These are phyloP conservation scores for Striga hermonthica DNA, from an alignment of 305 asterid species.

Conservation along the genomic window DNA sequence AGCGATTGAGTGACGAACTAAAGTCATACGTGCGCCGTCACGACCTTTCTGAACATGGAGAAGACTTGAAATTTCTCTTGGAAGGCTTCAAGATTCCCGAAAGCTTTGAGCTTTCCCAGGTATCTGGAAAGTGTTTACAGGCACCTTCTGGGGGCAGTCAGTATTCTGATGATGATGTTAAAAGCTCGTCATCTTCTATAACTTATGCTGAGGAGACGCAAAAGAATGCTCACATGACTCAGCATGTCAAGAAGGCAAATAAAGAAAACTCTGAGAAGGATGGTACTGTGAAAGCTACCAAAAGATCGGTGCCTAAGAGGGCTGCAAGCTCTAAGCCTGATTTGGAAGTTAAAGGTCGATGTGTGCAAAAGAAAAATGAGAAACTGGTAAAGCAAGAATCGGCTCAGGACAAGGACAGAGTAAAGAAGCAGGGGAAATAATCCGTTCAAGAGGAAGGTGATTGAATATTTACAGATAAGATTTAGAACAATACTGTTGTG, in stretches of 20 bases:
- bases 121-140: conserved; percentile 58
- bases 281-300: conserved; percentile 34
- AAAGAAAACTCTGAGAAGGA: conserved; percentile 38
- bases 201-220: conserved; percentile 48
- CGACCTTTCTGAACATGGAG: conserved; percentile 52
- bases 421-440: conserved; percentile 56
- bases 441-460: conserved; percentile 51
- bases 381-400: conserved; percentile 52
- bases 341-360: conserved; percentile 39
- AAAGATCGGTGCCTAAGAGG: conserved; percentile 44
- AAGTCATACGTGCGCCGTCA: conserved; percentile 56
- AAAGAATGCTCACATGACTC: conserved; percentile 37
- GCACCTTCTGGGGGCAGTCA: conserved; percentile 53
- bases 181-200: conserved; percentile 54
- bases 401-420: conserved; percentile 37
- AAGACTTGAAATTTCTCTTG: conserved; percentile 52
- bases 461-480: neutral
- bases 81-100: conserved; percentile 60
- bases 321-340: conserved; percentile 37
- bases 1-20: conserved; percentile 68
- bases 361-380: conserved; percentile 46
- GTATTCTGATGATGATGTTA: conserved; percentile 62
- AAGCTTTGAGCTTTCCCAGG: conserved; percentile 48
- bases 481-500: neutral
- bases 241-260: conserved; percentile 38